Evolutionary conservation across 345 rosid species (phyloP).

Genomic region (Salix viminalis): DNA sequence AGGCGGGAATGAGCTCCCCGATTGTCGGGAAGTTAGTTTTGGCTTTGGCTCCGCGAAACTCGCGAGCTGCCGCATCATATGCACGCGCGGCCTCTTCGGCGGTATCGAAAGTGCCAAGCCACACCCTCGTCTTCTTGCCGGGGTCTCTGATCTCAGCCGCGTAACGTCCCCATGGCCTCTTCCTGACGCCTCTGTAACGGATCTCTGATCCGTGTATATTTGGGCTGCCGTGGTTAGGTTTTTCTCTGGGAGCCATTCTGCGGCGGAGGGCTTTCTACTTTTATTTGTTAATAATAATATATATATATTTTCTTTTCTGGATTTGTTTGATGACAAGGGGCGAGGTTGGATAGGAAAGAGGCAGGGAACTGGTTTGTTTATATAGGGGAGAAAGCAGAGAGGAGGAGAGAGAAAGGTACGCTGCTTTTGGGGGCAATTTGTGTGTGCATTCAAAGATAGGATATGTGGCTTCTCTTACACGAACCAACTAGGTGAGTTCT

Average conservation of each 20-base stretch:
- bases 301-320: background rate
- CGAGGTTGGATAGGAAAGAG: background rate
- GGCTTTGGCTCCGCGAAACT: constrained; percentile 78
- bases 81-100: constrained; percentile 96
- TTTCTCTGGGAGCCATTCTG: constrained; percentile 50
- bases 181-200: constrained; percentile 82
- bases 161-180: constrained; percentile 93
- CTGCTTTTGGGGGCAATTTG: constrained; percentile 42
- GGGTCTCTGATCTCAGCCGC: constrained; percentile 99
- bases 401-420: constrained; percentile 31
- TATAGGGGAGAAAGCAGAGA: background rate
- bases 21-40: constrained; percentile 65
- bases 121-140: constrained; percentile 80
- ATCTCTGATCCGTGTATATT: constrained; percentile 39
- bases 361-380: background rate
- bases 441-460: constrained; percentile 45
- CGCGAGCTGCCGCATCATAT: constrained; percentile 78
- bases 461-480: constrained; percentile 48
- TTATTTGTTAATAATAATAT: too few species aligned
- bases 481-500: constrained; percentile 1
- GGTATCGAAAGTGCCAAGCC: constrained; percentile 92
- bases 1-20: constrained; percentile 29
- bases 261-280: background rate
- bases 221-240: constrained; percentile 18
- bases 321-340: background rate